Percentiles rank a stretch among this genome's conserved stretches.
Evolutionary conservation across 805 yeast species (phyloP).

Genomic region (Barnettozyma salicaria): DNA sequence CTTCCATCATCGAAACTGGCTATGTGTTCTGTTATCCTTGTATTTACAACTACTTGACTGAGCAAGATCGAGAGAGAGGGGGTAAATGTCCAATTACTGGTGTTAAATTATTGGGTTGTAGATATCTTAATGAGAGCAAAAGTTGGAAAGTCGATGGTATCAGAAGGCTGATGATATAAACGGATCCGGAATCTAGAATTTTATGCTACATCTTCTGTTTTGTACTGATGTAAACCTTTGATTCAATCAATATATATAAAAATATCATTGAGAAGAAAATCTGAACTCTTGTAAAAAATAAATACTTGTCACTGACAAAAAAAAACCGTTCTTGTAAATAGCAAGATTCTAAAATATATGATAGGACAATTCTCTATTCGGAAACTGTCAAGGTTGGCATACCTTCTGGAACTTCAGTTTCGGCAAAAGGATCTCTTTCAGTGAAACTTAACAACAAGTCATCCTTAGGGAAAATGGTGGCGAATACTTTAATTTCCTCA

Average conservation of each 20-base stretch:
- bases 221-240: neutral
- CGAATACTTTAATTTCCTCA: constrained; percentile 93
- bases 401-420: constrained; percentile 11
- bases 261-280: neutral
- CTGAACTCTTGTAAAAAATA: neutral
- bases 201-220: too few relatives aligned
- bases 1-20: constrained; percentile 89
- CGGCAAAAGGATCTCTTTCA: constrained; percentile 46
- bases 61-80: constrained; percentile 40
- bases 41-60: constrained; percentile 57
- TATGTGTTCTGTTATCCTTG: constrained; percentile 86
- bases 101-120: constrained; percentile 63
- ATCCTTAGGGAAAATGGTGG: constrained; percentile 97
- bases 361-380: constrained; percentile 1
- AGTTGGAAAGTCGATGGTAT: constrained; percentile 74
- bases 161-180: constrained; percentile 61
- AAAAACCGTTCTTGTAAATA: too few relatives aligned
- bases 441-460: constrained; percentile 78
- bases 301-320: too few relatives aligned
- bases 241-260: neutral
- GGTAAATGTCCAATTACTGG: constrained; percentile 86
- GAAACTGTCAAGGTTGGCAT: constrained; percentile 8
- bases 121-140: constrained; percentile 47
- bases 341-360: too few relatives aligned
- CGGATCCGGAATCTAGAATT: constrained; percentile 4